A percentile compares a stretch with the other conserved stretches of the same genome.
Conservation (phyloP, 257 asterid genomes). For the Vinca minor region DNA sequence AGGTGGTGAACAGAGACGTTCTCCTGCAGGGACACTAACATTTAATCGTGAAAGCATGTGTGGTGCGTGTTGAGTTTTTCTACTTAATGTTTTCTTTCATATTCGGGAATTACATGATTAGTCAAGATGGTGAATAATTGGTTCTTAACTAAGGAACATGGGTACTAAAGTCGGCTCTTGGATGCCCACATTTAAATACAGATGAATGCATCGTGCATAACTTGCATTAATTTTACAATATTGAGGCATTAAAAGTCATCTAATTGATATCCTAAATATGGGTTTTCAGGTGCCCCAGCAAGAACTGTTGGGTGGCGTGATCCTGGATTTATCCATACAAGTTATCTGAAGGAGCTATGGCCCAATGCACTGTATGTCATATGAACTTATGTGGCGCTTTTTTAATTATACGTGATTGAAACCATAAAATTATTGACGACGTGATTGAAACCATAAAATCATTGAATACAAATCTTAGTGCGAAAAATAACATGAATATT, state of each 20-base stretch:
- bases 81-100: neutral
- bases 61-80: conserved; percentile 41
- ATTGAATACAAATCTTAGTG: neutral
- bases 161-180: neutral
- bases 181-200: neutral
- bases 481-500: neutral
- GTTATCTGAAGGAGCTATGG: conserved; percentile 51
- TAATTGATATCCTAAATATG: neutral
- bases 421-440: neutral
- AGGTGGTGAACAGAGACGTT: conserved; percentile 45
- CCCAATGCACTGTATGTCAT: conserved; percentile 37
- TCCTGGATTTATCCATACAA: conserved; percentile 57
- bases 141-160: neutral
- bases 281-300: conserved; percentile 70
- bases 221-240: neutral
- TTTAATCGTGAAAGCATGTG: conserved; percentile 78
- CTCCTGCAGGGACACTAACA: conserved; percentile 80
- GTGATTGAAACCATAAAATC: neutral
- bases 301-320: conserved; percentile 66
- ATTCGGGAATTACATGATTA: neutral
- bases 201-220: neutral
- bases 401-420: neutral
- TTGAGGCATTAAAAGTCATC: neutral
- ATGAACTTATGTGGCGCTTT: neutral
- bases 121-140: neutral